Evolutionary conservation across 495 filamentous ascomycete genomes (phyloP).

Genomic region (Aspergillus avenaceus): DNA sequence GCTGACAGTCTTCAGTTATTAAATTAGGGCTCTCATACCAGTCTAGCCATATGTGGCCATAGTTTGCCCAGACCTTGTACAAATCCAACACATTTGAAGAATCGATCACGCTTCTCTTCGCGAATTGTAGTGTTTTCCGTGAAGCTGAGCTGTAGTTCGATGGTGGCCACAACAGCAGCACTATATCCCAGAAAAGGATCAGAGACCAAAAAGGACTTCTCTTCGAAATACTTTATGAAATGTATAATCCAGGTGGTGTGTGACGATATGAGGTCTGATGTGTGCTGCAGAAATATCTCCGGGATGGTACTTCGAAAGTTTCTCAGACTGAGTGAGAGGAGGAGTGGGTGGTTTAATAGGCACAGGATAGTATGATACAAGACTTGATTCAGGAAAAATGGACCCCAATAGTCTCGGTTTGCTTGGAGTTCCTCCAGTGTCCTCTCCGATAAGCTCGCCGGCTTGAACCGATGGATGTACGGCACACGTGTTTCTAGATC

Average conservation of each 20-base stretch:
- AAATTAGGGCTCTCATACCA: constrained; percentile 28
- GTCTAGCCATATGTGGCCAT: constrained; percentile 46
- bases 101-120: constrained; percentile 40
- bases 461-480: constrained; percentile 42
- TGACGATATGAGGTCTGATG: constrained; percentile 42
- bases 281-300: constrained; percentile 48
- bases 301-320: constrained; percentile 45
- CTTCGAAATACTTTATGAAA: constrained; percentile 44
- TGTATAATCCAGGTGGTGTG: constrained; percentile 48
- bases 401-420: constrained; percentile 44
- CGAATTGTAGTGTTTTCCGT: constrained; percentile 33
- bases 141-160: constrained; percentile 47
- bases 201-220: constrained; percentile 37
- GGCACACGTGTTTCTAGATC: constrained; percentile 46
- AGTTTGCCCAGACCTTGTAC: constrained; percentile 34
- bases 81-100: constrained; percentile 44
- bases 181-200: constrained; percentile 48
- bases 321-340: constrained; percentile 41
- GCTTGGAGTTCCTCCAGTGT: constrained; percentile 35
- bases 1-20: background rate
- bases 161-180: constrained; percentile 46
- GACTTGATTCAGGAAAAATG: constrained; percentile 46
- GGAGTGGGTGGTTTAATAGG: constrained; percentile 44
- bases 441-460: constrained; percentile 37
- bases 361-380: constrained; percentile 48